Conservation (phyloP, 805 yeast genomes). For the Teunomyces panamensis region DNA sequence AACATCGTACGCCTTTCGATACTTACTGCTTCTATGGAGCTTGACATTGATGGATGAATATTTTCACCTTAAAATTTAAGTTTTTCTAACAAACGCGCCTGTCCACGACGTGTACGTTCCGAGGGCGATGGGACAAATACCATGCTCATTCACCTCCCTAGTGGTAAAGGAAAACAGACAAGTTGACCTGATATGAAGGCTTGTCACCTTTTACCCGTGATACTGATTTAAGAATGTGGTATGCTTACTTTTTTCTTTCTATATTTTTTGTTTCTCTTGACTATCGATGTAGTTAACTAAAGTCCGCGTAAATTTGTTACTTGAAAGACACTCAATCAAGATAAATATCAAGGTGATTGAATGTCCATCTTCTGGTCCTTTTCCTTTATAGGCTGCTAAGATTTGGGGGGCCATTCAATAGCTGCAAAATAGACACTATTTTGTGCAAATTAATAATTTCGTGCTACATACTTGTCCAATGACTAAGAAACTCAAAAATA, state of each 20-base stretch:
- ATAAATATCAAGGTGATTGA: too few species aligned
- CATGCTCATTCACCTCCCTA: neutral
- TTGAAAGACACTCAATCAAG: too few species aligned
- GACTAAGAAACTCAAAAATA: neutral
- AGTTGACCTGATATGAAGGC: too few species aligned
- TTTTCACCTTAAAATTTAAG: slow-evolving; percentile 1
- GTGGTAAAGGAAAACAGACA: too few species aligned
- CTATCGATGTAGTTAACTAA: too few species aligned
- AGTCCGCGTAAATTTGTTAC: too few species aligned
- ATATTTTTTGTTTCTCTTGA: too few species aligned
- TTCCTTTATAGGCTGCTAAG: neutral
- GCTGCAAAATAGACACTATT: neutral
- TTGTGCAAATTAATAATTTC: neutral
- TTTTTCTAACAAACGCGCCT: slow-evolving; percentile 2
- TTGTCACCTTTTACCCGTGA: too few species aligned
- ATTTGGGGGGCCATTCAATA: neutral
- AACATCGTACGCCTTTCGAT: neutral
- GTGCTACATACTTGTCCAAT: neutral
- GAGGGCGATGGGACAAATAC: neutral
- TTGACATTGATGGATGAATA: slow-evolving; percentile 6
- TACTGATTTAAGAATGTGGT: too few species aligned
- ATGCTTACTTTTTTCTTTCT: too few species aligned
- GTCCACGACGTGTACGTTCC: neutral
- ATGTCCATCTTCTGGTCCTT: neutral
- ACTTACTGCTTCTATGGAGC: slow-evolving; percentile 9